Conservation (phyloP, 1,139 yeast genomes). For the Pneumocystis wakefieldiae region DNA sequence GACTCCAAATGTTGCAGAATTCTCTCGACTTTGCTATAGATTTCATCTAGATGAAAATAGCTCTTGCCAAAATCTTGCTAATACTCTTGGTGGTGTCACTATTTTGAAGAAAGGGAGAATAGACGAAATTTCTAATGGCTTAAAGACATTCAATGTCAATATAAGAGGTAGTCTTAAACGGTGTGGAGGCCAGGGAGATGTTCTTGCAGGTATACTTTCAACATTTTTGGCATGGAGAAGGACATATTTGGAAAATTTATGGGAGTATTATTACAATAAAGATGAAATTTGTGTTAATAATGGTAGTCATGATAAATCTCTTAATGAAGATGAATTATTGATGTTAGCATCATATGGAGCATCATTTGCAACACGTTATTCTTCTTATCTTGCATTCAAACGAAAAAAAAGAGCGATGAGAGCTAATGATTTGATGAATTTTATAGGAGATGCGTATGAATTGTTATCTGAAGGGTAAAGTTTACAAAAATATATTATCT, state of each 20-base stretch:
- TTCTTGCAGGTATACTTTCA: constrained; percentile 56
- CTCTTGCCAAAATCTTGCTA: constrained; percentile 33
- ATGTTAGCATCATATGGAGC: constrained; percentile 66
- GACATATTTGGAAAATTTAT: constrained; percentile 40
- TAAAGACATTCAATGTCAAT: constrained; percentile 16
- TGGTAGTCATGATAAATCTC: constrained; percentile 16
- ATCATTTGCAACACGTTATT: constrained; percentile 47
- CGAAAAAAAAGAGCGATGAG: constrained; percentile 65
- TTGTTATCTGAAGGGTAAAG: constrained; percentile 31
- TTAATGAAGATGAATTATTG: constrained; percentile 29
- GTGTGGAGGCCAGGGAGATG: constrained; percentile 84
- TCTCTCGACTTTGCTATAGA: constrained; percentile 46
- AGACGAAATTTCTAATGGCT: constrained; percentile 49
- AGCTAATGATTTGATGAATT: constrained; percentile 63
- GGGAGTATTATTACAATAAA: constrained; percentile 31
- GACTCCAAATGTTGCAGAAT: constrained; percentile 86
- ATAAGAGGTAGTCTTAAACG: constrained; percentile 52
- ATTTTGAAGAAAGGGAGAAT: constrained; percentile 55
- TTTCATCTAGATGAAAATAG: constrained; percentile 23
- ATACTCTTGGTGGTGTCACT: constrained; percentile 44
- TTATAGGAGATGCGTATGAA: constrained; percentile 48
- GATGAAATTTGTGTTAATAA: constrained; percentile 13
- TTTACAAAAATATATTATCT: not conserved
- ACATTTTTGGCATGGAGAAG: constrained; percentile 53
- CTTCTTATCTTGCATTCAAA: constrained; percentile 50